Evolutionary conservation across 768 basidiomycete genomes (phyloP).

Genomic region (Amanita molliuscula): DNA sequence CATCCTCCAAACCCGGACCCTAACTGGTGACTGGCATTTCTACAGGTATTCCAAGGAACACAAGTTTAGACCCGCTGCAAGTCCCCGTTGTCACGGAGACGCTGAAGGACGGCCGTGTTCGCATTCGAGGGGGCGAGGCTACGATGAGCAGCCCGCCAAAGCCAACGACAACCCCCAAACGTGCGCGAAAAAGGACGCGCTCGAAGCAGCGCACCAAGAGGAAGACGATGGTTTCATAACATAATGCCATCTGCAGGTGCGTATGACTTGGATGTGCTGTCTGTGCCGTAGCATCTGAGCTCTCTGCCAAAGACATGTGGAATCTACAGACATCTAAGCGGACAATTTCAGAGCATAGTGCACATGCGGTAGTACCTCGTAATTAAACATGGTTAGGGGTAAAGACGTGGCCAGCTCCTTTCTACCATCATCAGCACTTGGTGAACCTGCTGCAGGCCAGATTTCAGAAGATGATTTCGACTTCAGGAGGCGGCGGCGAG

Average conservation of each 20-base stretch:
- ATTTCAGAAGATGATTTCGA: conserved; percentile 7
- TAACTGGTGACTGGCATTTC: too few relatives aligned
- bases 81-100: conserved; percentile 73
- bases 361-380: too few relatives aligned
- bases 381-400: not conserved
- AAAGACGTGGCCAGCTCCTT: too few relatives aligned
- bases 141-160: conserved; percentile 16
- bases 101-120: conserved; percentile 57
- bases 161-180: conserved; percentile 13
- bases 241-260: not conserved
- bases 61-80: conserved; percentile 78
- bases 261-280: not conserved
- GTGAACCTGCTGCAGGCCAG: conserved; percentile 6
- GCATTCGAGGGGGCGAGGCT: conserved; percentile 60
- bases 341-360: too few relatives aligned
- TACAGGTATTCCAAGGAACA: conserved; percentile 72
- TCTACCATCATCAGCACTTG: not conserved
- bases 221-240: not conserved
- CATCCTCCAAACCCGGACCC: too few relatives aligned
- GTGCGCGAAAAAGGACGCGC: conserved; percentile 10
- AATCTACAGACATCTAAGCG: too few relatives aligned
- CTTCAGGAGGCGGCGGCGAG: not conserved
- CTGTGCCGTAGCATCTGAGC: not conserved
- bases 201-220: not conserved
- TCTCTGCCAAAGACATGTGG: not conserved